Base-by-base conservation (phyloP, 73 alveolate species). In the Loxodes magnus region DNA sequence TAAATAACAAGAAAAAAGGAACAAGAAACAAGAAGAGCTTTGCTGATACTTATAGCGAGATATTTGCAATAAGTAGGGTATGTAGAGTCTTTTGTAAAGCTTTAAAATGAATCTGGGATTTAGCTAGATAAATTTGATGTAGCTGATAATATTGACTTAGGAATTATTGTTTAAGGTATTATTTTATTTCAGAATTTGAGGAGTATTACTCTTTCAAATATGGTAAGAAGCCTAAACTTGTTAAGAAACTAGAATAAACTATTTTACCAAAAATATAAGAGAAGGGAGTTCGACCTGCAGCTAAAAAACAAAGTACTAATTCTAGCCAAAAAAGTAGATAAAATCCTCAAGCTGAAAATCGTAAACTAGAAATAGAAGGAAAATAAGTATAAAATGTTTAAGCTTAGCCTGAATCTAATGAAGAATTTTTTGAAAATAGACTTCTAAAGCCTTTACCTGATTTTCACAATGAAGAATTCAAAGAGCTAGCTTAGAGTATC, bases 101-200 rank as follows among this genome's bases (percentile, higher is more conserved):
- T 46, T 22, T 25, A 25, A 12, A 37, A 46, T 25, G 59, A 46
- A 16, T 21, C 59, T 10, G 59, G 59, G 39, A 46, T 46, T 10
- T 25, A 41, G 14, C 60, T 46, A 12, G 59, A 46, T 16, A 46
- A 46, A 24, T 46, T 46, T 42, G 87, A 89, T 43, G 96, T 79
- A 3, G 98, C 99, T 9, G 99, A 93, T 51, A 93, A 93, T 48
- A 89, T 93, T 67, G 99, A 93, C 77, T 73, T 93, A 52, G 82
- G 58, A 48, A 63, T 78, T 54, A 84, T 93, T 5, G 74, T 93
- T 5, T 64, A 79, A 61, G n/a, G n/a, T n/a, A n/a, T n/a, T n/a
- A n/a, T n/a, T n/a, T n/a, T n/a, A n/a, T n/a, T n/a, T n/a, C n/a
- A n/a, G 98, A 93, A 63, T 93, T 74, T 58, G 99, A 93, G 51